Evolutionary conservation across 2,329 filamentous ascomycete genomes (phyloP), one percentile per base, ranked within the genome.

Genomic region (Pseudogymnoascus sp.): DNA sequence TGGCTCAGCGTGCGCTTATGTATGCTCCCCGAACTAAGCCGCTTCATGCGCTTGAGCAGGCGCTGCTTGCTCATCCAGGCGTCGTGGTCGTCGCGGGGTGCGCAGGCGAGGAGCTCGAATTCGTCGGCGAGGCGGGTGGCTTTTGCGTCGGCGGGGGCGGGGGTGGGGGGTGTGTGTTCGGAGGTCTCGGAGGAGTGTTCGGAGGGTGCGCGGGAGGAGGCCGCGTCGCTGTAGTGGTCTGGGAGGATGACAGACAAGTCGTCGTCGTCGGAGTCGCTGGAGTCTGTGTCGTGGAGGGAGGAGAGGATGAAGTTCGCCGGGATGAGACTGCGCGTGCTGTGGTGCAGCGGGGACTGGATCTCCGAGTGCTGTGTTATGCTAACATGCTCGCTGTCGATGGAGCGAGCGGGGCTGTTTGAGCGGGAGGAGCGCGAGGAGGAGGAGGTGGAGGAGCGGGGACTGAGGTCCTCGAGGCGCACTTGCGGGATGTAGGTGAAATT

Each of bases 401-500:
- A 42, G 16, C 16, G 39, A 16, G 16, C 39, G 7, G 39, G 39
- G 16, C 39, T 42, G 39, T 18, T 42, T 16, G 39, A 42, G 39
- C 39, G 39, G 6, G 39, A 59, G 6, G 45, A 54, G 11, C n/a
- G 21, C 45, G 75, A 72, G 8, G 67, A 68, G 5, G 72, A 72
- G 4, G 76, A 73, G 54, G 73, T 72, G 31, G 74, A 74, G 5
- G 75, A 75, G 62, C 71, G 75, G 36, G 78, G 77, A 4, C 77
- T 78, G 14, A 78, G 67, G 40, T 77, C 72, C 29, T 75, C 72
- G 31, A 72, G 72, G 11, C 71, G 71, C 42, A 71, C 67, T 23
- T 72, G 68, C n/a, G 69, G 72, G 34, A 69, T 67, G 63, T 74
- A 75, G 61, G 69, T 73, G 65, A 77, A 74, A 21, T 69, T 67